Base-by-base conservation (phyloP, 805 yeast genomes). In the Kazachstania kunashirensis region DNA sequence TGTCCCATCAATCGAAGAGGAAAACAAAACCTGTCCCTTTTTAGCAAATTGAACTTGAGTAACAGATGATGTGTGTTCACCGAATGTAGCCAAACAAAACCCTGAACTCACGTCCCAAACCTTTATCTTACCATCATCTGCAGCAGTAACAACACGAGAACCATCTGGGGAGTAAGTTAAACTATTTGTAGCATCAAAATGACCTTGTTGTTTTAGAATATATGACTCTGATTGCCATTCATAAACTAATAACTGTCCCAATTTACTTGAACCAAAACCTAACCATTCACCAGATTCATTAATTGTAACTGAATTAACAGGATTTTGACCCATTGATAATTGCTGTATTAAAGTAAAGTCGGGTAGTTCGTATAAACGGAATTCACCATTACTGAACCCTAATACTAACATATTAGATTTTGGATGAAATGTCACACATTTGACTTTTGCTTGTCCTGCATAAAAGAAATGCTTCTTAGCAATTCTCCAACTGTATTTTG, bases 191-290 rank as follows among this genome's bases (percentile, higher is more conserved):
- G 95, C 68, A 58, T 92, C 98, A 53, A 84, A 89, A 61, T 92
- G 98, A 17, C 97, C 96, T 61, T 92, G 98, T 57, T 92, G 98
- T 55, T 89, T 88, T 46, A 92, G 66, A 32, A 92, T 81, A 55
- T 89, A 92, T 0, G 96, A 84, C 58, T 92, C 98, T 4, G 95
- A 83, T 63, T 92, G 96, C 98, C 98, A 92, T 67, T 92, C 98
- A 67, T 94, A 92, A 0, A 92, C 98, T 39, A 92, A 63, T 41
- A 92, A 64, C 62, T 92, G 98, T n/a, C 98, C 98, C 20, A 84
- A 60, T 52, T 77, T 79, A 24, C 85, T 63, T 0, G 96, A 86
- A 4, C 98, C 98, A 59, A 92, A 84, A 0, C 96, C 95, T 23
- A 92, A 66, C 98, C 98, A 92, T 59, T 92, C 98, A 24, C 98